Conservation (phyloP, 148 eudicot genomes). For the Drosera capensis region DNA sequence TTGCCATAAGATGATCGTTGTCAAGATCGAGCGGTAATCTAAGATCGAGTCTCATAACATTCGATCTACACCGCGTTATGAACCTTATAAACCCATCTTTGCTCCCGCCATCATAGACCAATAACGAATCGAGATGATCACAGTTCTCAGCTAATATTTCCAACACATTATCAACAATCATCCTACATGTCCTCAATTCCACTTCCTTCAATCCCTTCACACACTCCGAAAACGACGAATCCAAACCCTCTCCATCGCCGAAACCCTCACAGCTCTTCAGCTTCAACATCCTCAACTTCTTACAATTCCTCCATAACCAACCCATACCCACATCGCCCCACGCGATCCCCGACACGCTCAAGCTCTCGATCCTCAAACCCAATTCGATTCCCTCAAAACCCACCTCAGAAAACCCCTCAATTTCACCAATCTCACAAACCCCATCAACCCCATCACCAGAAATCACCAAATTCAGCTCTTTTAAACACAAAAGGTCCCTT, state of each 20-base stretch:
- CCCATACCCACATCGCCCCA: constrained; percentile 23
- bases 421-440: neutral
- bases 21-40: constrained; percentile 56
- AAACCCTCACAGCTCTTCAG: constrained; percentile 41
- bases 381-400: neutral
- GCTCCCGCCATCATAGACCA: constrained; percentile 54
- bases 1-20: constrained; percentile 26
- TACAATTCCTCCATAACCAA: constrained; percentile 41
- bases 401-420: neutral
- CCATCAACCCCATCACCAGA: neutral
- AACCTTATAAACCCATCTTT: constrained; percentile 39
- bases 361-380: constrained; percentile 18
- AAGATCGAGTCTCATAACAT: constrained; percentile 28
- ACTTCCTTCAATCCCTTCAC: constrained; percentile 21
- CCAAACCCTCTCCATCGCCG: constrained; percentile 24
- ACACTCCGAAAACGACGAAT: constrained; percentile 12
- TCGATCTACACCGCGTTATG: constrained; percentile 12
- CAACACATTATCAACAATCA: constrained; percentile 22
- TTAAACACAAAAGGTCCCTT: too few species aligned
- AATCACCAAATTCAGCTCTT: too few species aligned
- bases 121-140: constrained; percentile 16
- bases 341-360: constrained; percentile 23
- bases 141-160: constrained; percentile 25
- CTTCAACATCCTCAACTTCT: constrained; percentile 20
- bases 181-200: constrained; percentile 40